phyloP scores from a whole-genome alignment of 2,329 filamentous ascomycete genomes.

The Diaporthe amygdali region DNA sequence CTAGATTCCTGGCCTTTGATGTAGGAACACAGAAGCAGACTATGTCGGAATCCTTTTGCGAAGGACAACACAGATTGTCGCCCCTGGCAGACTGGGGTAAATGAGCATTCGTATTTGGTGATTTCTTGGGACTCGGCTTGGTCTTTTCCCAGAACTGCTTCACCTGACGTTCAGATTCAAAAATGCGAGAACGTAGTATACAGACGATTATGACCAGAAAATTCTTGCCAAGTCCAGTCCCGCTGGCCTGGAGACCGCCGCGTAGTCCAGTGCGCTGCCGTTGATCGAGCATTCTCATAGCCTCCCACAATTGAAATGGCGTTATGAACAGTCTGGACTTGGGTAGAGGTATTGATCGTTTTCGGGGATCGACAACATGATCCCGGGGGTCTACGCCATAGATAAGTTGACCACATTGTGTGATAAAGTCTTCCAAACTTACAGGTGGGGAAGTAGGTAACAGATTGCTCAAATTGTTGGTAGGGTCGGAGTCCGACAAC shows the following conservation, averaged over 20 bases:
- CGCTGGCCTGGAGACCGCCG: not conserved
- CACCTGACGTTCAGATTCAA: fast-evolving
- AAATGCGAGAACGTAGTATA: fast-evolving
- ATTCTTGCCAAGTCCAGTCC: fast-evolving
- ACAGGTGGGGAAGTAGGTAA: not conserved
- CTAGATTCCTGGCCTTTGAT: not conserved
- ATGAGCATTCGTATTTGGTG: not conserved
- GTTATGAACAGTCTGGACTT: not conserved
- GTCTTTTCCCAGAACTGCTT: not conserved
- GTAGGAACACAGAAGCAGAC: not conserved
- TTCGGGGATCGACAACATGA: not conserved
- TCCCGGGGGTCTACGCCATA: not conserved
- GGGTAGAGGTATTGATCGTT: not conserved
- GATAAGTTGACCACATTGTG: not conserved
- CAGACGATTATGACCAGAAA: fast-evolving
- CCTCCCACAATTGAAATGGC: not conserved
- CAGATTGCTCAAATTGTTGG: not conserved
- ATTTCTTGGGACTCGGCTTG: not conserved
- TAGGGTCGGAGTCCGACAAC: not conserved
- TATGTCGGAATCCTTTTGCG: fast-evolving
- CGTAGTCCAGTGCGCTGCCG: not conserved
- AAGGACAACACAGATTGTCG: not conserved
- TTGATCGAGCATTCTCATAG: not conserved
- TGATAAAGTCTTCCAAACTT: not conserved
- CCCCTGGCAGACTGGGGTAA: not conserved